Base-by-base conservation (phyloP, 2,329 filamentous ascomycete species). In the Colletotrichum tropicale region DNA sequence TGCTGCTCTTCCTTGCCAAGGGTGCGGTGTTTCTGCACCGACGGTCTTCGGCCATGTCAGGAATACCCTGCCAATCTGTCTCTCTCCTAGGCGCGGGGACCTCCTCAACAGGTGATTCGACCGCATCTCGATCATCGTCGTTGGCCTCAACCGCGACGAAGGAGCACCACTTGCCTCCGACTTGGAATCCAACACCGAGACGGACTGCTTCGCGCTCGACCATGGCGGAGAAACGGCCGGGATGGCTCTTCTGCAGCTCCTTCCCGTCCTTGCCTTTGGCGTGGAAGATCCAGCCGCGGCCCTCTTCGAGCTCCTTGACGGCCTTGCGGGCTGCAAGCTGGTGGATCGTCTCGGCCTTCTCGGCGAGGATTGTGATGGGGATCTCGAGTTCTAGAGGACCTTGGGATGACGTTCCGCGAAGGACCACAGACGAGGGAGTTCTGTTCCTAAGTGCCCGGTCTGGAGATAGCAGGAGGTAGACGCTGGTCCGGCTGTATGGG, bases 291-390 rank as follows among this genome's bases (percentile, higher is more conserved):
- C 94, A 95, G 15, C 94, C 93, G 28, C 92, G 88, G 0, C 91
- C 91, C 81, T 94, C 90, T 82, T 96, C 93, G 0, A 96, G 88
- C 77, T 95, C 94, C 62, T 90, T 86, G 18, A 93, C 87, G 3
- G 92, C 91, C 81, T 93, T 94, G 70, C 91, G 91, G 0, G 92
- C 93, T 1, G 93, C 93, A 0, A 96, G 90, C 78, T 94, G 92
- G 80, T 95, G 94, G 56, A 95, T 90, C 0, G 89, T 93, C 67
- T 90, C 84, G 4, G 87, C 87, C 36, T 84, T 86, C 0, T 84
- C 81, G 0, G 86, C 78, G 0, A 91, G 82, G 4, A 86, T 79
- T 3, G 89, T 87, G 48, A 95, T 86, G 0, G 93, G 92, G 15
- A 96, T 92, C 56, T 91, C 89, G 7, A 95, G 87, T 69, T 91